Evolutionary conservation across 192 early-diverging fungal species (phyloP), one percentile per base, ranked within the genome.

Genomic region (Rhizophagus clarus): DNA sequence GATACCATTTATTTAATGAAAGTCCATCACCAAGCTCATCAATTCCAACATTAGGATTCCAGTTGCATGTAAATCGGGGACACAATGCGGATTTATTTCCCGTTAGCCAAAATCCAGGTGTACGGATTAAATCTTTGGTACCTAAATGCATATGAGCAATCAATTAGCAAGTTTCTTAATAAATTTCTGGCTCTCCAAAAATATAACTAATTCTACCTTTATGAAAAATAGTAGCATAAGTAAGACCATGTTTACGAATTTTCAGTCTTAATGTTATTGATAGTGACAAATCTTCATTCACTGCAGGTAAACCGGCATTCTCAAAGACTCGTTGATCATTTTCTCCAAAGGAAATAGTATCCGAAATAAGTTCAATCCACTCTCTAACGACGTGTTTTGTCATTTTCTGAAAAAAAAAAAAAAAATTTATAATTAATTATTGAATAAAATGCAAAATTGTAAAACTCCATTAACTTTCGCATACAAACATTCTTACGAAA

Each of bases 1-100:
- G 73, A 17, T 74, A 74, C 73, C 73, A 61, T 74, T 6, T 32
- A 1, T 61, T n/a, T 61, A 61, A 61, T 10, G 5, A 22, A 37
- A 74, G 73, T 28, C 56, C 73, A 24, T 32, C 26, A n/a, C 31
- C 29, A 10, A 61, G 3, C 24, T 1, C 1, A 15, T 12, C 4
- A 61, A 61, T 74, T 60, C 73, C 73, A 29, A 29, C 24, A 74
- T 61, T 32, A 31, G 1, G 1, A 74, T 6, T 22, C 45, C n/a
- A 32, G 56, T 74, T 61, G 26, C 28, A 26, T 17, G 56, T 32
- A 29, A 60, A 74, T 47, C 72, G 72, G 32, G 72, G 15, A 60
- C 61, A 29, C 37, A 74, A 61, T 31, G 17, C 24, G 22, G n/a
- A 51, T 22, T 51, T 74, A 20, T 61, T 28, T 32, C 0, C 20